Percentiles rank a stretch among this genome's conserved stretches.
Conservation (phyloP, 345 rosid species). For the Cardamine chenopodiifolia region DNA sequence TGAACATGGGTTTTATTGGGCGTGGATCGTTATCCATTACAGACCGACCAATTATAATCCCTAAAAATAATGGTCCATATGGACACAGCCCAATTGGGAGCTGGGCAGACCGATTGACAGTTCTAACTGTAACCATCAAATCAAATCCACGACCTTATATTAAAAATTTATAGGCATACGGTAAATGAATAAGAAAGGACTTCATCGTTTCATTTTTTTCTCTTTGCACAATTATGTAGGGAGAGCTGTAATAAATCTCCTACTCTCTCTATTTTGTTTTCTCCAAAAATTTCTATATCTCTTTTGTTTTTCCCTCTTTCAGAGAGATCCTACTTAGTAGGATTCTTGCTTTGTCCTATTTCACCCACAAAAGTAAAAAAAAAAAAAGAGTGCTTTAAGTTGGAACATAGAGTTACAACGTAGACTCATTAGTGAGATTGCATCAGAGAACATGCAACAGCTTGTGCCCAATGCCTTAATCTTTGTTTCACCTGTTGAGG, state of each 20-base stretch:
- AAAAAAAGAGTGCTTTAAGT: slow-evolving; percentile 13
- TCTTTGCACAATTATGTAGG: slow-evolving; percentile 22
- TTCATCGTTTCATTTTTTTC: slow-evolving; percentile 23
- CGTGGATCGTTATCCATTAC: too few relatives aligned
- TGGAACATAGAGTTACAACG: slow-evolving; percentile 29
- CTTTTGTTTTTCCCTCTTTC: slow-evolving; percentile 24
- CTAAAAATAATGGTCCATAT: too few relatives aligned
- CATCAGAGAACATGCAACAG: slow-evolving; percentile 67
- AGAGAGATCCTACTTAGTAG: slow-evolving; percentile 41
- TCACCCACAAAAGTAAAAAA: slow-evolving; percentile 24
- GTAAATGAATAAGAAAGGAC: slow-evolving; percentile 24
- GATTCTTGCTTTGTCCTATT: slow-evolving; percentile 40
- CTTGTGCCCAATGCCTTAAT: slow-evolving; percentile 71
- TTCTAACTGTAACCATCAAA: slow-evolving; percentile 26
- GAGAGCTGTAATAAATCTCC: slow-evolving; percentile 14
- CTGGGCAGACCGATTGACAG: too few relatives aligned
- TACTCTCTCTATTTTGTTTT: slow-evolving; percentile 7
- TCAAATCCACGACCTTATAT: slow-evolving; percentile 33
- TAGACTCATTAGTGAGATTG: slow-evolving; percentile 43
- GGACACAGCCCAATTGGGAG: too few relatives aligned
- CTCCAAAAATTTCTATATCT: slow-evolving; percentile 25
- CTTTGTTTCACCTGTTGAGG: slow-evolving; percentile 67
- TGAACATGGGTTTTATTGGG: too few relatives aligned
- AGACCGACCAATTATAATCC: too few relatives aligned
- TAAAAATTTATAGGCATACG: slow-evolving; percentile 20